Conservation (phyloP, 768 basidiomycete species). For the Boletus tylopilopsis region DNA sequence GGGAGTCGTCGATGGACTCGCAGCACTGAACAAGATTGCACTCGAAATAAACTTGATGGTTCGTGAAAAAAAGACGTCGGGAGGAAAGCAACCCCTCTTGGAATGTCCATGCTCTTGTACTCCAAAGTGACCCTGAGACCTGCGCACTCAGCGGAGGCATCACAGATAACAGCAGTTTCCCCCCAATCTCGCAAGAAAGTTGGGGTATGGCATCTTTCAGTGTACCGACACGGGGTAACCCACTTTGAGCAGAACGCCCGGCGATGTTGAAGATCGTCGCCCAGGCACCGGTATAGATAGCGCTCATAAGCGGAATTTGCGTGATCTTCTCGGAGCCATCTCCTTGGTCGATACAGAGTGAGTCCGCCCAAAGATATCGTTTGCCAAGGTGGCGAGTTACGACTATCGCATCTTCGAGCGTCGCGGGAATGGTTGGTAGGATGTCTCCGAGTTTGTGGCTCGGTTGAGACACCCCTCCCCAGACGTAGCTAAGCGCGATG, state of each 20-base stretch:
- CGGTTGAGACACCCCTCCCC: conserved; percentile 9
- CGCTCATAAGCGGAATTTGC: conserved; percentile 15
- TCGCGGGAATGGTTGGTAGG: conserved; percentile 9
- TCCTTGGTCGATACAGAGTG: conserved; percentile 16
- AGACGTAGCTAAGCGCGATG: conserved; percentile 17
- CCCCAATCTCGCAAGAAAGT: conserved; percentile 3
- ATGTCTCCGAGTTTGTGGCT: conserved; percentile 8
- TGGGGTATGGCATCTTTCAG: conserved; percentile 1
- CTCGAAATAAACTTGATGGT: conserved; percentile 18
- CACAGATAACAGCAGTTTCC: conserved; percentile 2
- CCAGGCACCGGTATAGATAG: conserved; percentile 14
- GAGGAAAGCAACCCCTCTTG: conserved; percentile 18
- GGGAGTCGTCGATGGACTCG: conserved; percentile 11
- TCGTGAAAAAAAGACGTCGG: conserved; percentile 16
- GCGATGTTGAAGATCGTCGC: conserved; percentile 10
- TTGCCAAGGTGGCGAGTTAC: conserved; percentile 14
- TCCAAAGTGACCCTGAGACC: conserved; percentile 13
- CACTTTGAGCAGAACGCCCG: conserved; percentile 2
- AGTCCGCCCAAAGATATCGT: conserved; percentile 17
- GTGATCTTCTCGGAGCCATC: conserved; percentile 2
- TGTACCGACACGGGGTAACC: conserved; percentile 15
- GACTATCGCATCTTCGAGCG: conserved; percentile 16
- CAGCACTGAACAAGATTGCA: conserved; percentile 11
- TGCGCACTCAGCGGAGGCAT: conserved; percentile 9
- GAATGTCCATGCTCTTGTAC: conserved; percentile 15